phyloP scores from a whole-genome alignment of 2,329 filamentous ascomycete genomes.

The Annulohypoxylon truncatum region DNA sequence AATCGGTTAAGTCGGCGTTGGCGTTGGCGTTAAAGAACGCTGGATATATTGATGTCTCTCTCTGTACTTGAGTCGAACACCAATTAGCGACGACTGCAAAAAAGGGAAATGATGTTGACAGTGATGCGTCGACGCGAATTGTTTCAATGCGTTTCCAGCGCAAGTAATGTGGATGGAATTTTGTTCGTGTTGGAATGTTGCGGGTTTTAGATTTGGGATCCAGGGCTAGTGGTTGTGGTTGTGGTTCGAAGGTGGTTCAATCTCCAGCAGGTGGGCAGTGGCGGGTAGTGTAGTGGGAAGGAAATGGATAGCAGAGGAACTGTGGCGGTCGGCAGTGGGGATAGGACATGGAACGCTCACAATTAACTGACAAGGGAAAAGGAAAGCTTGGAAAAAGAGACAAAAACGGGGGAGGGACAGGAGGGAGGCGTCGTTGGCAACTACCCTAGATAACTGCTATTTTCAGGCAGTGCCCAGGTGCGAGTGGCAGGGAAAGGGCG shows the following conservation, averaged over 20 bases:
- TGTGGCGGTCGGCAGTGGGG: slow-evolving; percentile 37
- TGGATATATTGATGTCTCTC: slow-evolving; percentile 35
- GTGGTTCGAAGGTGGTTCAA: slow-evolving; percentile 41
- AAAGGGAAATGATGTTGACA: slow-evolving; percentile 13
- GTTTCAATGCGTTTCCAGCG: slow-evolving; percentile 38
- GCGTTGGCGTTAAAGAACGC: slow-evolving; percentile 33
- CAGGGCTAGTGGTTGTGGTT: slow-evolving; percentile 13
- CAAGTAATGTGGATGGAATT: slow-evolving; percentile 33
- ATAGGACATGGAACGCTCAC: slow-evolving; percentile 6
- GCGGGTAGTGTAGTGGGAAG: background rate
- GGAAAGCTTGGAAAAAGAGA: slow-evolving; percentile 20
- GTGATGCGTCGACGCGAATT: slow-evolving; percentile 30
- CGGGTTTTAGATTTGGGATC: slow-evolving; percentile 28
- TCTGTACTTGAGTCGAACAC: slow-evolving; percentile 9
- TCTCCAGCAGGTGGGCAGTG: slow-evolving; percentile 7
- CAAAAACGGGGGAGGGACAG: slow-evolving; percentile 30
- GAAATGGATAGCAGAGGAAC: slow-evolving; percentile 5
- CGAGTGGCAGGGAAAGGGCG: slow-evolving; percentile 34
- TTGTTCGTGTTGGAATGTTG: slow-evolving; percentile 41
- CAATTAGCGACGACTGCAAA: slow-evolving; percentile 26
- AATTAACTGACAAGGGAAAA: slow-evolving; percentile 25
- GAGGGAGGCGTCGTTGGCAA: slow-evolving; percentile 30
- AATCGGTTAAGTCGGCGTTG: slow-evolving; percentile 7
- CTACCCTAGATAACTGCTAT: slow-evolving; percentile 25
- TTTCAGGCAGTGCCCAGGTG: slow-evolving; percentile 28